Base-by-base conservation (phyloP, 768 basidiomycete species). In the Holtermannia corniformis region DNA sequence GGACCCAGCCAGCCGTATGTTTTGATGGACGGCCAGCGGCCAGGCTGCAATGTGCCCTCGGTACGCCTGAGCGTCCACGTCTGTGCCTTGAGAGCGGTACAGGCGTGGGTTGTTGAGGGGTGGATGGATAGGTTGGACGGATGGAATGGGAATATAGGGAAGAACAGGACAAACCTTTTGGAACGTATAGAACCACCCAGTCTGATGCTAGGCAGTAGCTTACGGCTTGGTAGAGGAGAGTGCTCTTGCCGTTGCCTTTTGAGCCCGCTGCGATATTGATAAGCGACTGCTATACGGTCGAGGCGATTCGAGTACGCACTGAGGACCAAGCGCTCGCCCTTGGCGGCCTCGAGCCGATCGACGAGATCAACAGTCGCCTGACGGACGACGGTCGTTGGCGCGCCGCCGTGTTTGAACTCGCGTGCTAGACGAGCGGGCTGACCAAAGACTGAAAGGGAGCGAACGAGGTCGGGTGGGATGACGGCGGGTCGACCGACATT, bases 111-210 rank as follows among this genome's bases (percentile, higher is more conserved):
- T 37, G 32, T 37, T 37, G 32, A 37, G 32, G 32, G 32, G 32
- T 37, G 32, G 32, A 37, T 37, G 32, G 16, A 37, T 37, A 16
- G 32, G 16, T 37, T 37, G 32, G 32, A 37, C 16, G 32, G 32
- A 37, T 37, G 7, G 26, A 12, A 41, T 45, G 16, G 10, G 4
- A 3, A 27, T 2, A 24, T 19, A 44, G 41, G 11, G 4, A 2
- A 37, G 14, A 19, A 12, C 21, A 32, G 22, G 11, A 71, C 77
- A 45, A 26, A 86, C 87, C 81, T 73, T 84, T 77, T 2, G 91
- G 88, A 22, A 90, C 79, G 67, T 91, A 95, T 16, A 92, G 71
- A 16, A 89, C 86, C 20, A 92, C 78, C 86, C 87, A 91, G 23
- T 79, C 78, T 20, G 79, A 77, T 2, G 77, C 71, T 10, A 78